Evolutionary conservation across 306 rosid species (phyloP).

Genomic region (Castanopsis chinensis): DNA sequence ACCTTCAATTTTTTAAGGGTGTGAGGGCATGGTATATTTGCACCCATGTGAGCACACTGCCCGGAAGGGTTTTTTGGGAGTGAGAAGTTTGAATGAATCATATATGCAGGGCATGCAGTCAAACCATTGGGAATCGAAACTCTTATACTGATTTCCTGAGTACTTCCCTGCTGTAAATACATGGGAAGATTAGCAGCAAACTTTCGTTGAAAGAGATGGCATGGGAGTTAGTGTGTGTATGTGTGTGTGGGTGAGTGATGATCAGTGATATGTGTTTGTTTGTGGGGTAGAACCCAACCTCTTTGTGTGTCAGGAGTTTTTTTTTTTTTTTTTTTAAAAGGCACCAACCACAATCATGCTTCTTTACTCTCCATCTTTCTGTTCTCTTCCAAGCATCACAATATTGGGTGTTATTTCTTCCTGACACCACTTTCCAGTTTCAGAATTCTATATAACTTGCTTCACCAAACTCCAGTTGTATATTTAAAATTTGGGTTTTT

Average conservation of each 20-base stretch:
- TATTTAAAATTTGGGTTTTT: neutral
- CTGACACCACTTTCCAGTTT: neutral
- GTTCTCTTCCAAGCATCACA: slow-evolving; percentile 8
- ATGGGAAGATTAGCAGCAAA: slow-evolving; percentile 26
- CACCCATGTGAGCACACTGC: slow-evolving; percentile 66
- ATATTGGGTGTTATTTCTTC: neutral
- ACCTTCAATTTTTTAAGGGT: neutral
- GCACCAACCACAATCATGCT: slow-evolving; percentile 33
- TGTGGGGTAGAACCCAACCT: slow-evolving; percentile 29
- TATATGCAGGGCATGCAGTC: slow-evolving; percentile 27
- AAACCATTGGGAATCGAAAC: slow-evolving; percentile 54
- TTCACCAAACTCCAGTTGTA: neutral
- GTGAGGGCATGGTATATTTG: neutral
- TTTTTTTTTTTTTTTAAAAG: slow-evolving; percentile 21
- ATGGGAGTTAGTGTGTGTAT: slow-evolving; percentile 39
- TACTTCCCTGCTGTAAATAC: slow-evolving; percentile 24
- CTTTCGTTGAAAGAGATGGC: slow-evolving; percentile 47
- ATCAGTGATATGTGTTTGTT: neutral
- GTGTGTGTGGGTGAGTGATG: too few relatives aligned
- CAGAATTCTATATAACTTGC: neutral
- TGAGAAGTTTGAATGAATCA: slow-evolving; percentile 25
- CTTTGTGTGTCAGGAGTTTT: slow-evolving; percentile 18
- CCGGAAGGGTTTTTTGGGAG: slow-evolving; percentile 47
- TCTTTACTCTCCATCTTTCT: neutral
- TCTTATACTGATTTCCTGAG: slow-evolving; percentile 13